These are phyloP conservation scores for Phyllosticta citrichinensis DNA, from an alignment of 2,329 filamentous ascomycete genomes.

Conservation along the genomic window DNA sequence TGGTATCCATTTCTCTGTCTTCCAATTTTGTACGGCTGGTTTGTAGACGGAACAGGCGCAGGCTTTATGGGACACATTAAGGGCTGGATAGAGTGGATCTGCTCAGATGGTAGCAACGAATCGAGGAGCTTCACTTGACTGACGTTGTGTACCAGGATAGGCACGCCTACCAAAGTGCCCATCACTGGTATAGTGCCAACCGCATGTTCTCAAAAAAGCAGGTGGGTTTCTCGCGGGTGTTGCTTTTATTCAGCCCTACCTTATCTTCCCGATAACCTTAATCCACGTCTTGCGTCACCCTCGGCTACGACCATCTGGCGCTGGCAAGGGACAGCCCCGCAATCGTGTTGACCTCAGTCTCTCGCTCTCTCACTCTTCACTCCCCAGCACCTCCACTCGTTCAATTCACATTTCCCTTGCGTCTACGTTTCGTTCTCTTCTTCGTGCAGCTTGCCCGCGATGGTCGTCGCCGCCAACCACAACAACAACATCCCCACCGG, in stretches of 20 bases:
- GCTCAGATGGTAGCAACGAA: neutral
- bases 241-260: neutral
- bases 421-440: neutral
- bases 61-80: neutral
- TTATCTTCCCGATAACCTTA: neutral
- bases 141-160: neutral
- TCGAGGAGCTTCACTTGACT: neutral
- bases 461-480: neutral
- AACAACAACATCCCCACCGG: neutral
- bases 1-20: neutral
- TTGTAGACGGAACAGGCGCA: neutral
- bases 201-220: neutral
- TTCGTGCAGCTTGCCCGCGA: neutral
- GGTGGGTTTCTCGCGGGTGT: neutral
- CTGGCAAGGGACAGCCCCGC: neutral
- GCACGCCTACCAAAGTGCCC: too few relatives aligned
- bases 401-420: neutral
- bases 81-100: neutral
- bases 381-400: neutral
- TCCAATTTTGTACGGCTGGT: neutral
- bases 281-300: neutral
- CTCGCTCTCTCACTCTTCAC: neutral
- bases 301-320: neutral
- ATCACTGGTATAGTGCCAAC: too few relatives aligned
- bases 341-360: neutral